phyloP scores from a whole-genome alignment of 495 filamentous ascomycete genomes.

The Penicillium bovifimosum region DNA sequence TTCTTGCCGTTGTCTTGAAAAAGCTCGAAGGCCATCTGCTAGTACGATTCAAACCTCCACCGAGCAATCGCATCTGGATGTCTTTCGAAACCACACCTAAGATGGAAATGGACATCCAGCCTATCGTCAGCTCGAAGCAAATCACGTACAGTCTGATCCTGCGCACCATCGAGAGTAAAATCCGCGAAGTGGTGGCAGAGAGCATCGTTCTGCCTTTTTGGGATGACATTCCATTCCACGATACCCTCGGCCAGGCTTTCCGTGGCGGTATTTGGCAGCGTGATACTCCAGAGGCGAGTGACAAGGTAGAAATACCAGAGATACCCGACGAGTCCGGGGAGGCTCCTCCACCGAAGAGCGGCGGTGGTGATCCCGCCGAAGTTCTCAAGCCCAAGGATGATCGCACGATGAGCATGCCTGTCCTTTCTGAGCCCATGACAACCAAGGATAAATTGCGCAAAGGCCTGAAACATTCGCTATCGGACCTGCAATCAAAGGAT shows the following conservation, averaged over 20 bases:
- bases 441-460: constrained; percentile 32
- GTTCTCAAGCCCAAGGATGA: constrained; percentile 42
- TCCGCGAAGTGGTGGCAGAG: constrained; percentile 87
- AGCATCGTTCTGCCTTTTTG: constrained; percentile 91
- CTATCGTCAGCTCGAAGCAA: constrained; percentile 89
- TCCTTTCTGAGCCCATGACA: constrained; percentile 29
- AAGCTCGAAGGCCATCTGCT: constrained; percentile 80
- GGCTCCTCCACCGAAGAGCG: constrained; percentile 39
- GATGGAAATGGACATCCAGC: constrained; percentile 87
- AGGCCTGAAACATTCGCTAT: constrained; percentile 21
- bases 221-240: constrained; percentile 89
- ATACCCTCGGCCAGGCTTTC: constrained; percentile 67
- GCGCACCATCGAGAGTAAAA: constrained; percentile 86
- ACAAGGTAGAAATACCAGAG: constrained; percentile 49
- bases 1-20: constrained; percentile 81
- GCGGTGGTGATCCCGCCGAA: constrained; percentile 30
- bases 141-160: constrained; percentile 91
- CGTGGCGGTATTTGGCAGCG: constrained; percentile 86
- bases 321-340: constrained; percentile 53
- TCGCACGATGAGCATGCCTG: constrained; percentile 57
- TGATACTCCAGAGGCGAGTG: constrained; percentile 44
- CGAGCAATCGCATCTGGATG: constrained; percentile 92
- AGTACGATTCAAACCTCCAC: constrained; percentile 86
- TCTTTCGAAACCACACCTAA: constrained; percentile 88
- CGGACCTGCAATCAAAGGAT: constrained; percentile 22